These are phyloP conservation scores for Clonostachys chloroleuca DNA, from an alignment of 2,329 filamentous ascomycete species.

Conservation along the genomic window DNA sequence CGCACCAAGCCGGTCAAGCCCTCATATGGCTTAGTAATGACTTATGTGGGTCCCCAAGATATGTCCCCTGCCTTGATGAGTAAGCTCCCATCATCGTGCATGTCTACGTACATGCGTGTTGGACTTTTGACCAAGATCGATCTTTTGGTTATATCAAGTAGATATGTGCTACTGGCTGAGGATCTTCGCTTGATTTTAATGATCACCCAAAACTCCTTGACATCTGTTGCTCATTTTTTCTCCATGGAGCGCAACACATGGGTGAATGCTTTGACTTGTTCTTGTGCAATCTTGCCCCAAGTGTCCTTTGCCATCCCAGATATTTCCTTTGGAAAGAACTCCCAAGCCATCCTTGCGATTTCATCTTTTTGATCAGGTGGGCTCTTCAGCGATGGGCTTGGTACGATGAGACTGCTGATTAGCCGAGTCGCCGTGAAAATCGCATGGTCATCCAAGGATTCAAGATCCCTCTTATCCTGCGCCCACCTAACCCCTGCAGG, in stretches of 20 bases:
- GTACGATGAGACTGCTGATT: slow-evolving; percentile 18
- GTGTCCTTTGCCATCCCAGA: slow-evolving; percentile 12
- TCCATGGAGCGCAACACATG: background rate
- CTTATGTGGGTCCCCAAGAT: background rate
- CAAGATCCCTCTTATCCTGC: slow-evolving; percentile 21
- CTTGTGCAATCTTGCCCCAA: slow-evolving; percentile 23
- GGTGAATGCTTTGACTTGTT: slow-evolving; percentile 15
- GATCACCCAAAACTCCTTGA: background rate
- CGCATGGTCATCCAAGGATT: slow-evolving; percentile 16
- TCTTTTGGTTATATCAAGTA: background rate
- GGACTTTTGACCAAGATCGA: background rate
- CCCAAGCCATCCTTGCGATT: slow-evolving; percentile 23
- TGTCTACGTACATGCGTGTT: background rate
- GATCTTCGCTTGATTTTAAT: background rate
- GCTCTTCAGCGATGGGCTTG: slow-evolving; percentile 5
- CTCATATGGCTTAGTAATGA: background rate
- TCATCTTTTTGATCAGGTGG: slow-evolving; percentile 11
- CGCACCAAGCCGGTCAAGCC: background rate
- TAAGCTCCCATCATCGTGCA: background rate
- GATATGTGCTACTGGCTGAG: too few relatives aligned
- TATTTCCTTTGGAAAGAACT: slow-evolving; percentile 18
- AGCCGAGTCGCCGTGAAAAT: slow-evolving; percentile 12
- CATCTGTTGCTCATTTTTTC: background rate
- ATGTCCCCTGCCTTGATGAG: background rate
- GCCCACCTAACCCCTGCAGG: slow-evolving; percentile 23